phyloP scores from a whole-genome alignment of 2,329 filamentous ascomycete genomes.

The Amphichorda felina region DNA sequence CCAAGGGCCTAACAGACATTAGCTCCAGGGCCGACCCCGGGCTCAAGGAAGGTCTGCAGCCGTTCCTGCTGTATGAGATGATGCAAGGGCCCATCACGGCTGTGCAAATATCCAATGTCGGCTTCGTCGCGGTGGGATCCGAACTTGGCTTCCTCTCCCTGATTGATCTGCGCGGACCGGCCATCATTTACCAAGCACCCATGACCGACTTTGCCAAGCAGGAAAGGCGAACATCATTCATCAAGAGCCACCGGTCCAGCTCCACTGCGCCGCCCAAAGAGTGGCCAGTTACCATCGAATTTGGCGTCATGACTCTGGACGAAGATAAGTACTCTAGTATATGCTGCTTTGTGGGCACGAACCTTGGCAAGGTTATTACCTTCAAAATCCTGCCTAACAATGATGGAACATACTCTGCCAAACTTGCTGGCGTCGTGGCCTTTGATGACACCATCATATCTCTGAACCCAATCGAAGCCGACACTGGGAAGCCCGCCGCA shows the following conservation, averaged over 20 bases:
- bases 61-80: slow-evolving; percentile 71
- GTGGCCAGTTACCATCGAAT: slow-evolving; percentile 74
- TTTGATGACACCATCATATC: slow-evolving; percentile 62
- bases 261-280: slow-evolving; percentile 40
- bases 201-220: slow-evolving; percentile 63
- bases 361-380: slow-evolving; percentile 69
- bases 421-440: slow-evolving; percentile 55
- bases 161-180: slow-evolving; percentile 78
- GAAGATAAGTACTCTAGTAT: slow-evolving; percentile 95
- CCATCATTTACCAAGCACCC: slow-evolving; percentile 66
- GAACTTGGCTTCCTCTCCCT: slow-evolving; percentile 71
- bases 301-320: slow-evolving; percentile 86
- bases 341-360: slow-evolving; percentile 82
- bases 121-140: slow-evolving; percentile 81
- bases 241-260: slow-evolving; percentile 26
- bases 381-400: slow-evolving; percentile 79
- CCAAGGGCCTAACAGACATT: slow-evolving; percentile 66
- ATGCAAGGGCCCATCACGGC: slow-evolving; percentile 71
- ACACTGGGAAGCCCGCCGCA: slow-evolving; percentile 61
- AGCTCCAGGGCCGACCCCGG: slow-evolving; percentile 56
- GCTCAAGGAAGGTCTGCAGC: slow-evolving; percentile 71
- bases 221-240: slow-evolving; percentile 67
- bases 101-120: slow-evolving; percentile 78
- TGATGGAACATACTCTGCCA: slow-evolving; percentile 55
- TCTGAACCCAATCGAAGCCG: slow-evolving; percentile 68